These are phyloP conservation scores for Auxenochlorella protothecoides DNA, from an alignment of 139 green algal genomes.

Conservation along the genomic window DNA sequence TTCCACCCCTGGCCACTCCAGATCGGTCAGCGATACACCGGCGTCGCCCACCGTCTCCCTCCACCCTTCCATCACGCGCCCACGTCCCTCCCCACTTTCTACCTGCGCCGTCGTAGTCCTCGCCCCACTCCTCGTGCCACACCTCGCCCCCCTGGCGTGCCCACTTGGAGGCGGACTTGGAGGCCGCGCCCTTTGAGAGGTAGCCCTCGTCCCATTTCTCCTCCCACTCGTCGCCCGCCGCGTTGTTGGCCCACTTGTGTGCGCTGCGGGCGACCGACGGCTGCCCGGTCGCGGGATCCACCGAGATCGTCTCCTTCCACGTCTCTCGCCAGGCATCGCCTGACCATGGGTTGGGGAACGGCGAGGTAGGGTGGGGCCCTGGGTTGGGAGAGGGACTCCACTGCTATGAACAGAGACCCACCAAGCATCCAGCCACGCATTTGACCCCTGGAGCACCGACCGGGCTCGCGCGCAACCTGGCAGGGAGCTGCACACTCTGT, in stretches of 20 bases:
- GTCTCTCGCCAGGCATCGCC: slow-evolving; percentile 66
- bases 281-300: slow-evolving; percentile 39
- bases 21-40: no score
- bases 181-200: slow-evolving; percentile 34
- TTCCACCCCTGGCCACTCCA: no score
- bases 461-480: no score
- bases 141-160: slow-evolving; percentile 49
- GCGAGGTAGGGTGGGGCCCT: background rate
- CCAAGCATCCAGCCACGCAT: no score
- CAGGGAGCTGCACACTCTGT: no score
- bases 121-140: slow-evolving; percentile 84
- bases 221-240: slow-evolving; percentile 68
- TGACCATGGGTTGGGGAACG: background rate
- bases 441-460: no score
- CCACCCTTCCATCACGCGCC: no score
- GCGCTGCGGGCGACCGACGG: slow-evolving; percentile 58
- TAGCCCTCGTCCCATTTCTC: slow-evolving; percentile 83
- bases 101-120: slow-evolving; percentile 58
- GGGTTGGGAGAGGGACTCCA: no score
- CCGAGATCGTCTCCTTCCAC: slow-evolving; percentile 61
- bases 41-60: no score
- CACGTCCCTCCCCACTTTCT: background rate
- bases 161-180: slow-evolving; percentile 79
- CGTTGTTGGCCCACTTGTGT: slow-evolving; percentile 64
- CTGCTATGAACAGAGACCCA: no score